Base-by-base conservation (phyloP, 495 filamentous ascomycete species). In the Xylaria telfairii region DNA sequence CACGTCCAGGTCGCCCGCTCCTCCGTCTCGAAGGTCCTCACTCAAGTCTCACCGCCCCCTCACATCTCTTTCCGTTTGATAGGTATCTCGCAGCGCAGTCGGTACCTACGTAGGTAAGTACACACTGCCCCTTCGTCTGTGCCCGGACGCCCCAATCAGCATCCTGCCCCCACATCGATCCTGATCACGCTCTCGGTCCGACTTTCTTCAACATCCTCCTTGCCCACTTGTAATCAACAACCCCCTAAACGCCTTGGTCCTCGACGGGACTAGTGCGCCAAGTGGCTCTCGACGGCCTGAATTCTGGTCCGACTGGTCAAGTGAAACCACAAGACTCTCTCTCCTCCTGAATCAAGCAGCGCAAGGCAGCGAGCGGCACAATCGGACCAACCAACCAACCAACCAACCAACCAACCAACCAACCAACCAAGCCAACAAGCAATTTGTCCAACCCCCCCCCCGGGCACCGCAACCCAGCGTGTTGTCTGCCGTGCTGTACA, bases 21-120 rank as follows among this genome's bases (percentile, higher is more conserved):
- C 12, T 34, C 9, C 6, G 61, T 21, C n/a, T 49, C 44, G 19
- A 28, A 42, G n/a, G n/a, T n/a, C 17, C 54, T 57, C 28, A 57
- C 66, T 39, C 28, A n/a, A 21, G 67, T 61, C 57, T 69, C 67
- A 69, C 67, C 67, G 67, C 57, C 67, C 67, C 41, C n/a, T 26
- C 65, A 26, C 42, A 8, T 32, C 41, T 37, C 21, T 37, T 37
- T n/a, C n/a, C n/a, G n/a, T n/a, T n/a, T n/a, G n/a, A n/a, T n/a
- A n/a, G n/a, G n/a, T n/a, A n/a, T n/a, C n/a, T n/a, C n/a, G n/a
- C n/a, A n/a, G n/a, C n/a, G n/a, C n/a, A n/a, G n/a, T n/a, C n/a
- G n/a, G n/a, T n/a, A n/a, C n/a, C n/a, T n/a, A n/a, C n/a, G n/a
- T n/a, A n/a, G n/a, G n/a, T n/a, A n/a, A n/a, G n/a, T n/a, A 8